Evolutionary conservation across 2,329 filamentous ascomycete species (phyloP).

Genomic region (Elsinoe ampelina): DNA sequence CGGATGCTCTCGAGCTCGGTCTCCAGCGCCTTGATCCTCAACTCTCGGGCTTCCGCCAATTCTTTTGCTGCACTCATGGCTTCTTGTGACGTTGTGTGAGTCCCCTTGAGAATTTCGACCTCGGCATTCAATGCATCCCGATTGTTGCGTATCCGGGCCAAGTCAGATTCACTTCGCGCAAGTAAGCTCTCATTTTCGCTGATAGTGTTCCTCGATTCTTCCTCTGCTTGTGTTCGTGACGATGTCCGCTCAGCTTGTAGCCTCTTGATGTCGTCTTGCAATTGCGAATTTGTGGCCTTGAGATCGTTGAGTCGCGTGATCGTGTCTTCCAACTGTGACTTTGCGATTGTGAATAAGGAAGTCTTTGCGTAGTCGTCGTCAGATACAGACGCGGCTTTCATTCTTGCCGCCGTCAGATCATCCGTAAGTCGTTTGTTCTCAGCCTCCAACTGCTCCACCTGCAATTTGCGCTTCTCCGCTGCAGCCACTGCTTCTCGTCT

Average conservation of each 20-base stretch:
- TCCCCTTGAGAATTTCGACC: slow-evolving; percentile 65
- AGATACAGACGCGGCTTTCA: slow-evolving; percentile 59
- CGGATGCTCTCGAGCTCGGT: slow-evolving; percentile 67
- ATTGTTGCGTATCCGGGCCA: slow-evolving; percentile 73
- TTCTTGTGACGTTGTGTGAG: slow-evolving; percentile 64
- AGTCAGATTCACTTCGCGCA: slow-evolving; percentile 69
- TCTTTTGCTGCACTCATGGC: slow-evolving; percentile 69
- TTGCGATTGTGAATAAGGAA: slow-evolving; percentile 86
- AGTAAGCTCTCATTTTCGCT: slow-evolving; percentile 76
- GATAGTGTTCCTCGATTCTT: slow-evolving; percentile 63
- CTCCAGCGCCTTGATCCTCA: slow-evolving; percentile 72
- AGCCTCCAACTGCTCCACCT: slow-evolving; percentile 66
- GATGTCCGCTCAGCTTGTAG: slow-evolving; percentile 74
- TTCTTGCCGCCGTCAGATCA: slow-evolving; percentile 66
- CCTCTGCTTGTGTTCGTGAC: slow-evolving; percentile 71
- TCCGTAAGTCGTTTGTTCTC: slow-evolving; percentile 69
- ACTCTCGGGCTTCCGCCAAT: slow-evolving; percentile 66
- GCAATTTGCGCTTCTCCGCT: slow-evolving; percentile 76
- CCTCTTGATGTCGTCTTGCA: slow-evolving; percentile 78
- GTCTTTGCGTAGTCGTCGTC: slow-evolving; percentile 93
- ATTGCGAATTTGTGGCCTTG: slow-evolving; percentile 75
- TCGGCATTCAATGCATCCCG: slow-evolving; percentile 83
- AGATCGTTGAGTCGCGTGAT: slow-evolving; percentile 86
- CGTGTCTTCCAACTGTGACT: slow-evolving; percentile 81
- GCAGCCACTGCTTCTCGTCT: slow-evolving; percentile 69